These are phyloP conservation scores for Epichloe elymi DNA, from an alignment of 2,329 filamentous ascomycete species.

Conservation along the genomic window DNA sequence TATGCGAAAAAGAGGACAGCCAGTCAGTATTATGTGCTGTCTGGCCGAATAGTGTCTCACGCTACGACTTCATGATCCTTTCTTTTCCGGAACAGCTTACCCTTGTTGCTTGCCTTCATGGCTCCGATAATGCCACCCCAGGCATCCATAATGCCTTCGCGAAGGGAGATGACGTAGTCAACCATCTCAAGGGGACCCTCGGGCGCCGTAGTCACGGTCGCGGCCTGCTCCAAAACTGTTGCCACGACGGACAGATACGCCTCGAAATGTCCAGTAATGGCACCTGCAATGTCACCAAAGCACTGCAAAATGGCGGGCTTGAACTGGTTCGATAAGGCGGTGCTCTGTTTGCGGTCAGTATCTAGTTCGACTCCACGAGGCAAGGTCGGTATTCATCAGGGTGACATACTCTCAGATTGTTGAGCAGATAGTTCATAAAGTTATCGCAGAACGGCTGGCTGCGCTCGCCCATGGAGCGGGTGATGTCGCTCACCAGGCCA, in stretches of 20 bases:
- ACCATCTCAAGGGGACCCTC: conserved; percentile 91
- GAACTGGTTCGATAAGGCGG: conserved; percentile 83
- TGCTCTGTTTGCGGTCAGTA: conserved; percentile 41
- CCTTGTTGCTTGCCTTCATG: conserved; percentile 72
- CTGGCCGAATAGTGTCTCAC: too few species aligned
- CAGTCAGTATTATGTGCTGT: not conserved
- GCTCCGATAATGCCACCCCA: conserved; percentile 96
- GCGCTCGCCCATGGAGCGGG: conserved; percentile 76
- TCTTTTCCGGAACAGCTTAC: conserved; percentile 31
- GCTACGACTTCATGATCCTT: too few species aligned
- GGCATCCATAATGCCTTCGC: conserved; percentile 97
- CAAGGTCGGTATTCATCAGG: not conserved
- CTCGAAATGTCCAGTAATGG: conserved; percentile 85
- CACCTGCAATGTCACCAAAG: conserved; percentile 93
- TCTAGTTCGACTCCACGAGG: not conserved
- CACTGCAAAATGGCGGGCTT: conserved; percentile 97
- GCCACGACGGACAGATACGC: conserved; percentile 86
- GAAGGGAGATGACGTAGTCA: conserved; percentile 87
- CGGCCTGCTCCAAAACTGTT: conserved; percentile 86
- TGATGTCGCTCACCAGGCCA: conserved; percentile 92
- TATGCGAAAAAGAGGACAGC: conserved; percentile 20
- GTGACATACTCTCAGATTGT: conserved; percentile 63
- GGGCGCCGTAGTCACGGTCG: conserved; percentile 61
- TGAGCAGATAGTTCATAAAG: conserved; percentile 96
- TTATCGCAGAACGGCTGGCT: conserved; percentile 91